phyloP scores from a whole-genome alignment of 306 rosid species.

The Malus fusca region DNA sequence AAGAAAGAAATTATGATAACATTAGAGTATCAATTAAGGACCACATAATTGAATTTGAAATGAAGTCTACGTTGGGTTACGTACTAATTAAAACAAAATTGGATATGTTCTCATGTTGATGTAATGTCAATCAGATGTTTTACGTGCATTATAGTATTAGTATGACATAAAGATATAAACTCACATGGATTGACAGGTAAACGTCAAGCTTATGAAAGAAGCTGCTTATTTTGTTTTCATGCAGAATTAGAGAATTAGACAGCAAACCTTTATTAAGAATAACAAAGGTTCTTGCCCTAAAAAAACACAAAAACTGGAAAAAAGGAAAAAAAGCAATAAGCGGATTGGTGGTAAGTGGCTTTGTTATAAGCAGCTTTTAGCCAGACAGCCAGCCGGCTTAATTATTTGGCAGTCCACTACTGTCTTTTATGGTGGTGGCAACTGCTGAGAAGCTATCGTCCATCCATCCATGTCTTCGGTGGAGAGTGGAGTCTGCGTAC shows the following conservation, averaged over 20 bases:
- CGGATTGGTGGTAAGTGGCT: not conserved
- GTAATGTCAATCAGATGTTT: not conserved
- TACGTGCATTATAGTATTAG: not conserved
- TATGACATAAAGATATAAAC: not conserved
- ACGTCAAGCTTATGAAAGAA: not conserved
- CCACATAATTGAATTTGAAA: not conserved
- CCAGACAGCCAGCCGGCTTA: not conserved
- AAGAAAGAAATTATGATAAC: not conserved
- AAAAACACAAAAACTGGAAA: not conserved
- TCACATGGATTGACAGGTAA: constrained; percentile 5
- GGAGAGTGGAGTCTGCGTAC: not conserved
- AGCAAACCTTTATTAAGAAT: not conserved
- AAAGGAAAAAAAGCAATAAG: not conserved
- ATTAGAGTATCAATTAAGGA: not conserved
- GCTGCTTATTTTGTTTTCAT: not conserved
- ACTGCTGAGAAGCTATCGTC: not conserved
- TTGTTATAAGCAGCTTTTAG: not conserved
- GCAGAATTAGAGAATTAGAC: not conserved
- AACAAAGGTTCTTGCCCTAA: not conserved
- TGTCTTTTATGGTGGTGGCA: constrained; percentile 8
- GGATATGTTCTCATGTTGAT: not conserved
- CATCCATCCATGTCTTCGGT: not conserved
- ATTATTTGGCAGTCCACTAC: not conserved
- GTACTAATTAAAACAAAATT: not conserved
- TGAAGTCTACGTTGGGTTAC: not conserved